These are phyloP conservation scores for Mycena amicta DNA, from an alignment of 768 basidiomycete species.

Conservation along the genomic window DNA sequence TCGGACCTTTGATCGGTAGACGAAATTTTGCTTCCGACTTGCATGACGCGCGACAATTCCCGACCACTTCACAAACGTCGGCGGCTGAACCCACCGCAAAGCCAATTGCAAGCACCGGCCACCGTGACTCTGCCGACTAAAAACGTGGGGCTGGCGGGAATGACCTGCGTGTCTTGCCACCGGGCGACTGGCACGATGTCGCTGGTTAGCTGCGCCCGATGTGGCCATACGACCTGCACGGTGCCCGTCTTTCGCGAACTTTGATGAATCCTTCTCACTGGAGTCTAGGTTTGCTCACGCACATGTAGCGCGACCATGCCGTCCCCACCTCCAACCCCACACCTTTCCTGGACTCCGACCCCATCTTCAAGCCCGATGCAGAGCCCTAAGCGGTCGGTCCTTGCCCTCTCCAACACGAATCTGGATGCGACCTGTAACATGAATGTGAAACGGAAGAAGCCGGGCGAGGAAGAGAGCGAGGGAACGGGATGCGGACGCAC, in stretches of 20 bases:
- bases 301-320: slow-evolving; percentile 41
- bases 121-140: not conserved
- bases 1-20: no score
- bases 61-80: slow-evolving; percentile 17
- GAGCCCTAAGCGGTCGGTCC: not conserved
- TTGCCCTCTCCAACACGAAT: slow-evolving; percentile 28
- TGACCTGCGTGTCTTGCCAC: slow-evolving; percentile 24
- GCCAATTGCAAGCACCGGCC: not conserved
- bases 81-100: slow-evolving; percentile 9
- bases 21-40: no score
- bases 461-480: slow-evolving; percentile 22
- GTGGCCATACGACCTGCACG: not conserved
- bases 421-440: slow-evolving; percentile 2
- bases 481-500: slow-evolving; percentile 44
- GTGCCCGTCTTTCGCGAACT: not conserved
- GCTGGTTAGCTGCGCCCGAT: slow-evolving; percentile 14
- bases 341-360: slow-evolving; percentile 40
- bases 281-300: slow-evolving; percentile 45
- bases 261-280: not conserved
- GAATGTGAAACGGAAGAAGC: slow-evolving; percentile 31
- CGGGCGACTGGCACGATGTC: slow-evolving; percentile 11
- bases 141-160: not conserved
- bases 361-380: slow-evolving; percentile 30
- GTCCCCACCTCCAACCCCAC: slow-evolving; percentile 42
- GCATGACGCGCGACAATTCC: slow-evolving; percentile 1